Conservation (phyloP, 139 green algal genomes). For the Astrephomene gubernaculifera region DNA sequence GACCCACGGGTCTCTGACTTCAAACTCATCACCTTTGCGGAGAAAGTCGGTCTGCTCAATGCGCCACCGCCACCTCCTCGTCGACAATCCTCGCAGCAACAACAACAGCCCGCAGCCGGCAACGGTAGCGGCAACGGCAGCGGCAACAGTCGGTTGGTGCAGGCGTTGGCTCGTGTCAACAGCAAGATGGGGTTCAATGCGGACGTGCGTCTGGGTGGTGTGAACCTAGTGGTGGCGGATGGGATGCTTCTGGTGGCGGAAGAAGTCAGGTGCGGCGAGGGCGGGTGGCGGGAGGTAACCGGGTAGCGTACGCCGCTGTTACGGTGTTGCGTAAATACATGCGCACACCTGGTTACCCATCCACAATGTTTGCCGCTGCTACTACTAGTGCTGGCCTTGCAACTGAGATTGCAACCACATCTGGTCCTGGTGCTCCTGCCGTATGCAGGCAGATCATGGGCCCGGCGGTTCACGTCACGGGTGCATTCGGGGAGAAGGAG, state of each 20-base stretch:
- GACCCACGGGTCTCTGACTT: constrained; percentile 10
- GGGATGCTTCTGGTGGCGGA: constrained; percentile 46
- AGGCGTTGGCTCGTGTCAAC: constrained; percentile 33
- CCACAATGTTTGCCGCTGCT: not conserved
- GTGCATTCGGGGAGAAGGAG: constrained; percentile 1
- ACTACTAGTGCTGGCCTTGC: not conserved
- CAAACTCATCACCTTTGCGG: constrained; percentile 15
- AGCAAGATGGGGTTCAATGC: constrained; percentile 32
- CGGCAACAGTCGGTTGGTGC: not conserved
- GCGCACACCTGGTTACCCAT: too few relatives aligned
- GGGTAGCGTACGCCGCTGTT: not conserved
- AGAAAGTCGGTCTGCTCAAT: constrained; percentile 27
- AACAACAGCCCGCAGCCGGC: not conserved
- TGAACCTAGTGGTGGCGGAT: constrained; percentile 46
- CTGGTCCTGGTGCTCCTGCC: not conserved
- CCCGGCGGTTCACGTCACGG: constrained; percentile 29
- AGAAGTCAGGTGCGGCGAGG: constrained; percentile 38
- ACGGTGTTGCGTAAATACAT: not conserved
- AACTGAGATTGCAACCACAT: not conserved
- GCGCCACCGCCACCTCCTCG: not conserved
- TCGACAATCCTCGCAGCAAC: not conserved
- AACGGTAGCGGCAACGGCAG: not conserved
- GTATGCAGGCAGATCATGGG: constrained; percentile 49
- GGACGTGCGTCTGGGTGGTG: constrained; percentile 33
- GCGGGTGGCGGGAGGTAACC: not conserved